A percentile compares a stretch with the other conserved stretches of the same genome.
These are phyloP conservation scores for Crithidia sp. DNA, from an alignment of 208 protist species.

Conservation along the genomic window DNA sequence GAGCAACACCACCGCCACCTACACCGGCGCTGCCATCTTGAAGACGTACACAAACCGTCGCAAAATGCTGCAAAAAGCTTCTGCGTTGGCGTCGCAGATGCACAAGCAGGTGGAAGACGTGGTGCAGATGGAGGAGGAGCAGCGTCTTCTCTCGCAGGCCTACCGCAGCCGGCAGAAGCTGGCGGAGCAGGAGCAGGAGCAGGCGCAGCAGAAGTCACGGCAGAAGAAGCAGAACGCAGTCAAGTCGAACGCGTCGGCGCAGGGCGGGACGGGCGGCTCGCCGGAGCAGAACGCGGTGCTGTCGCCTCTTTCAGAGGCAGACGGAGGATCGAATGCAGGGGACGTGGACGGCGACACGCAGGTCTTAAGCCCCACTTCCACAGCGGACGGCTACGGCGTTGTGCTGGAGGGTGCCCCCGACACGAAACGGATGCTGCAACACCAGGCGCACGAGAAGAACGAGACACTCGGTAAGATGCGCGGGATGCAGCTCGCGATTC, in stretches of 20 bases:
- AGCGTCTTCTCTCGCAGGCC: constrained; percentile 31
- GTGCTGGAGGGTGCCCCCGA: constrained; percentile 18
- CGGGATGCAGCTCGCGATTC: constrained; percentile 47
- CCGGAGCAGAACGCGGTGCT: not conserved
- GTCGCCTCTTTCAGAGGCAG: not conserved
- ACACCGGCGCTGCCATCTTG: constrained; percentile 34
- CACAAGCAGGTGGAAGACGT: constrained; percentile 42
- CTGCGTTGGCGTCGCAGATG: constrained; percentile 40
- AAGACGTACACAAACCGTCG: constrained; percentile 36
- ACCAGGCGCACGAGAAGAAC: constrained; percentile 37
- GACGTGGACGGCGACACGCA: not conserved
- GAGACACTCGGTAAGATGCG: constrained; percentile 54
- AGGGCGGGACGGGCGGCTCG: not conserved
- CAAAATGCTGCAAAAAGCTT: constrained; percentile 38
- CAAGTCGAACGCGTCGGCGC: not conserved
- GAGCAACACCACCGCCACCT: not conserved
- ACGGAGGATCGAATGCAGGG: not conserved
- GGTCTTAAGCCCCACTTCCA: not conserved
- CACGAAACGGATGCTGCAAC: constrained; percentile 17
- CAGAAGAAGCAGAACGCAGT: not conserved
- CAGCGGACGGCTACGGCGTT: constrained; percentile 4
- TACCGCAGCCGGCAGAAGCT: constrained; percentile 26
- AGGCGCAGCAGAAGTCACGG: constrained; percentile 3
- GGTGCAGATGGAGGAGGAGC: constrained; percentile 44
- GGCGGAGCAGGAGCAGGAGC: constrained; percentile 8